Conservation (phyloP, 106 monocot species). For the Iris macrosiphon region DNA sequence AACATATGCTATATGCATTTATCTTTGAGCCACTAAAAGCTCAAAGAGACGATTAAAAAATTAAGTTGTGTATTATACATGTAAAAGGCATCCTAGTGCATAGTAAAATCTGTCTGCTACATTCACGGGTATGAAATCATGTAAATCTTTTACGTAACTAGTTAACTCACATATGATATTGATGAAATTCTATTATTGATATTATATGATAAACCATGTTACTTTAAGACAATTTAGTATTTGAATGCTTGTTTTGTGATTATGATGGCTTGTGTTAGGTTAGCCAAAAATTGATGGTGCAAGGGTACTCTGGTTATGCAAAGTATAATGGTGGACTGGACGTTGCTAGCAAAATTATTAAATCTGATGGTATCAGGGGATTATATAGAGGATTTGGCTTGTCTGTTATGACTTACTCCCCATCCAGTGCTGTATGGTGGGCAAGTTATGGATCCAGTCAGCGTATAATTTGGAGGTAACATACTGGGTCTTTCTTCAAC, state of each 20-base stretch:
- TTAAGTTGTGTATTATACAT: no score
- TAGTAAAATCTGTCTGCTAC: no score
- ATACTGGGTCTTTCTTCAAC: neutral
- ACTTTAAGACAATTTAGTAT: neutral
- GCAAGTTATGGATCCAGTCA: conserved; percentile 99
- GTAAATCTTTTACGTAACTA: no score
- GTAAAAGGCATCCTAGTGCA: no score
- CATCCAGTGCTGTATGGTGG: conserved; percentile 99
- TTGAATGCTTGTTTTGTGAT: conserved; percentile 2
- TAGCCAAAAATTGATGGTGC: conserved; percentile 99
- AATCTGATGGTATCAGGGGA: conserved; percentile 72
- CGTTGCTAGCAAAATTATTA: conserved; percentile 64
- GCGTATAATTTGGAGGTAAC: conserved; percentile 88
- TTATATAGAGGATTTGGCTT: conserved; percentile 96
- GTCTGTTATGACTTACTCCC: conserved; percentile 92
- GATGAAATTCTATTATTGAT: no score
- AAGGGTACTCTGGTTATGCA: conserved; percentile 92
- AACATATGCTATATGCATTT: no score
- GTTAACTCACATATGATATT: no score
- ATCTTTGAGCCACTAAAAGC: no score
- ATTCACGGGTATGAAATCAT: no score
- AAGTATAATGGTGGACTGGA: conserved; percentile 92
- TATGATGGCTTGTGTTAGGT: conserved; percentile 41
- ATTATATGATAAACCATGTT: neutral
- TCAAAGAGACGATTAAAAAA: no score